Evolutionary conservation across 164 flowering plant species (phyloP), one percentile per base, ranked within the genome.

Genomic region (Berberis thunbergii): DNA sequence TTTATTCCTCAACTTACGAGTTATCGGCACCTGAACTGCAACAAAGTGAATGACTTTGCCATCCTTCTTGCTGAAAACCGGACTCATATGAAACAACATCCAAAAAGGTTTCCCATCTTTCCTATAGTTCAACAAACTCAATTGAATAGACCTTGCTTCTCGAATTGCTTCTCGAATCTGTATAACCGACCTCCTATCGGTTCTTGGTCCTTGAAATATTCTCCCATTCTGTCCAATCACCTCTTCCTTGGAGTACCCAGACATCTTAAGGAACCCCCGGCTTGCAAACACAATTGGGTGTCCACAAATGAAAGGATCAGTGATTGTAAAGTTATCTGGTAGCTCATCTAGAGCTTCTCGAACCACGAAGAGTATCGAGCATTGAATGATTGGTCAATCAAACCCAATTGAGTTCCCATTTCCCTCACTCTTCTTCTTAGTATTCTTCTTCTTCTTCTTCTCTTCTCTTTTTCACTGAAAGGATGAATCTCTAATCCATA

Each of bases 221-320:
- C 89, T 76, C 59, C 94, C 96, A 67, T 90, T 90, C 67, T 60
- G 74, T 7, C 98, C 98, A 11, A 93, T 64, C 26, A 93, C 89
- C 67, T 93, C 97, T 1, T 82, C 82, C 49, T 26, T 75, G 1
- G 82, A 69, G 67, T 86, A 93, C 45, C 97, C 96, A 38, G 81
- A 78, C 94, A 86, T 82, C 71, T 88, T 85, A 77, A 90, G 61
- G 75, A 88, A 93, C 13, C 96, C 97, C 0, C 66, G 59, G 75
- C 96, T 90, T 0, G 90, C 97, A 60, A 81, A 93, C 13, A 90
- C 94, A 49, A 93, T 88, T 1, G 98, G 98, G 74, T 93, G 96
- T 8, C 97, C 98, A 1, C 83, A 73, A 63, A 90, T 75, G 43
- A 68, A 68, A n/a, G 98, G 98, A 70, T 93, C 98, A 12, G 96